These are phyloP conservation scores for Komagataella populi DNA, from an alignment of 805 yeast genomes.

Conservation along the genomic window DNA sequence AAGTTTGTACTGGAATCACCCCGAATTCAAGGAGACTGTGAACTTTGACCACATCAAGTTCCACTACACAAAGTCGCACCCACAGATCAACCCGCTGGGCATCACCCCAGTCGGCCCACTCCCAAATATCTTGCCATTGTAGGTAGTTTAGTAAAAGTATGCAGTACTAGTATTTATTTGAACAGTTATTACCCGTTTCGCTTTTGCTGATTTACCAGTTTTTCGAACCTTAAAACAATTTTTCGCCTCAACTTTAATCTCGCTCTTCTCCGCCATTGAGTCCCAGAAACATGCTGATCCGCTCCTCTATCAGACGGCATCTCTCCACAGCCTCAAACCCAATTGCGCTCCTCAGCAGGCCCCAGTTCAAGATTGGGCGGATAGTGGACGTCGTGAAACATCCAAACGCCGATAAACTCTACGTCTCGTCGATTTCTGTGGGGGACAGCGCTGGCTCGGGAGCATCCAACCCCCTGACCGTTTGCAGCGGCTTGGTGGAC, in stretches of 20 bases:
- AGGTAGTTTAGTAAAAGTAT: not conserved
- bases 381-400: constrained; percentile 32
- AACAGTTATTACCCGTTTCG: not conserved
- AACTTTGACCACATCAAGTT: constrained; percentile 81
- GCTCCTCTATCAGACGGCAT: not conserved
- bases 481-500: constrained; percentile 48
- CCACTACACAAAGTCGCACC: constrained; percentile 83
- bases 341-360: not conserved
- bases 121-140: constrained; percentile 48
- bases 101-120: constrained; percentile 86
- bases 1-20: constrained; percentile 68
- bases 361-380: constrained; percentile 28
- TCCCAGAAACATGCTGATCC: not conserved
- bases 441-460: constrained; percentile 5
- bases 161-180: not conserved
- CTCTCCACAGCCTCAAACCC: not conserved
- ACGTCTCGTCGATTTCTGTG: constrained; percentile 35
- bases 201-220: constrained; percentile 1
- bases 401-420: constrained; percentile 45
- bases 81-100: constrained; percentile 64
- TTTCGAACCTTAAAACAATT: not conserved
- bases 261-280: not conserved
- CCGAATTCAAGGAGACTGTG: constrained; percentile 67
- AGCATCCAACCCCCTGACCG: constrained; percentile 10
- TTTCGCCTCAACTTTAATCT: not conserved